phyloP scores from a whole-genome alignment of 2,329 filamentous ascomycete species.

The Elsinoe batatas region DNA sequence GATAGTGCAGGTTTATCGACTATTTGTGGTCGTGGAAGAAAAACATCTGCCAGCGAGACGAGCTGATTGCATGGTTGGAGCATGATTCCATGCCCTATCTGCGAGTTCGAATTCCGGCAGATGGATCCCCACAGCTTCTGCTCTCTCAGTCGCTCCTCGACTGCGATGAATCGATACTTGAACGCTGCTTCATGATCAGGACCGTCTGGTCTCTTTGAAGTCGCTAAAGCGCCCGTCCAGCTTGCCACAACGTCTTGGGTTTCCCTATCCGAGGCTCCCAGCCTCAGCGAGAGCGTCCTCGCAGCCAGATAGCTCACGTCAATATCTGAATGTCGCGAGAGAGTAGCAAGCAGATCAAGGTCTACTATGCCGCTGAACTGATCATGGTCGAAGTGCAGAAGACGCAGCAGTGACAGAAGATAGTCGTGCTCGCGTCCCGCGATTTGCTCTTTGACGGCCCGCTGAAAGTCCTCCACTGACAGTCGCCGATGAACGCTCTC shows the following conservation, averaged over 20 bases:
- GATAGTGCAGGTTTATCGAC: not conserved
- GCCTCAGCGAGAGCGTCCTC: not conserved
- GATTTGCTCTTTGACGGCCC: constrained; percentile 13
- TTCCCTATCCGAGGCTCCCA: constrained; percentile 31
- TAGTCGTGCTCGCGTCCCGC: constrained; percentile 16
- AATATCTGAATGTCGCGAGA: constrained; percentile 51
- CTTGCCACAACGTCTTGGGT: constrained; percentile 53
- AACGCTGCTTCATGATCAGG: constrained; percentile 26
- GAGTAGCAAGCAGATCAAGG: constrained; percentile 55
- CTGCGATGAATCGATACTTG: constrained; percentile 65
- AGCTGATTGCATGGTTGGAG: constrained; percentile 10
- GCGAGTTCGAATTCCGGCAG: not conserved
- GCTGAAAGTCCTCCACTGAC: not conserved
- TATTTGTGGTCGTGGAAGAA: not conserved
- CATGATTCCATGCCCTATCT: not conserved
- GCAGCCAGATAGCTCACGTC: constrained; percentile 71
- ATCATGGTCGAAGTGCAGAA: constrained; percentile 65
- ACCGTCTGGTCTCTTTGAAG: not conserved
- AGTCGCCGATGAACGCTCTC: constrained; percentile 53
- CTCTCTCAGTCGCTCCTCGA: constrained; percentile 54
- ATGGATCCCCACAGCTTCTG: constrained; percentile 20
- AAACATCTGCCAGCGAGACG: constrained; percentile 17
- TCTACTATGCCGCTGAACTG: constrained; percentile 57
- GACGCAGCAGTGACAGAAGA: constrained; percentile 64
- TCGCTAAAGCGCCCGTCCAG: constrained; percentile 59